Evolutionary conservation across 805 yeast genomes (phyloP).

Genomic region (Pichia ethanolica): DNA sequence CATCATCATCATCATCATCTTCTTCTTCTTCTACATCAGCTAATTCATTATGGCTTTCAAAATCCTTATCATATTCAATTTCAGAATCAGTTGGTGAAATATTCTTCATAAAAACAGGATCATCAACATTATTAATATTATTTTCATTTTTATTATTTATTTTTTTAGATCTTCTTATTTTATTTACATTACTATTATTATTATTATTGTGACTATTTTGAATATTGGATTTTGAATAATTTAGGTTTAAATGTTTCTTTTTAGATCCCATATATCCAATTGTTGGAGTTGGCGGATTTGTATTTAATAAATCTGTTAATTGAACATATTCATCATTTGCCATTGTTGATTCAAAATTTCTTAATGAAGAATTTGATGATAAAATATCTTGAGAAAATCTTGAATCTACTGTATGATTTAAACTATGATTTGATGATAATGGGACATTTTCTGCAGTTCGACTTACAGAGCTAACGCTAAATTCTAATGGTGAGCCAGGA

Average conservation of each 20-base stretch:
- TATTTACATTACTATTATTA: background rate
- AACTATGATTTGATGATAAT: background rate
- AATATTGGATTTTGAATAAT: background rate
- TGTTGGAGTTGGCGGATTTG: slow-evolving; percentile 30
- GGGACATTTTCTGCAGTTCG: background rate
- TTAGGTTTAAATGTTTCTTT: background rate
- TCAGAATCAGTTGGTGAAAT: background rate
- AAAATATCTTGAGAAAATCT: slow-evolving; percentile 2
- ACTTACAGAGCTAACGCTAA: slow-evolving; percentile 8
- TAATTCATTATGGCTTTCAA: background rate
- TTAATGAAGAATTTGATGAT: slow-evolving; percentile 14
- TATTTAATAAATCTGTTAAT: slow-evolving; percentile 31
- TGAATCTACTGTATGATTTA: background rate
- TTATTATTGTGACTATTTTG: too few relatives aligned
- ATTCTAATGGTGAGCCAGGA: slow-evolving; percentile 11
- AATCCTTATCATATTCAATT: background rate
- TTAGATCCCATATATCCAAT: slow-evolving; percentile 14
- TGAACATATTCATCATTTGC: slow-evolving; percentile 31
- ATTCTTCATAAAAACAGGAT: background rate
- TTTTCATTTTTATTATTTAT: background rate
- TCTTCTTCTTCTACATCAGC: background rate
- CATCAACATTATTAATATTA: too few relatives aligned
- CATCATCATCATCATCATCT: slow-evolving; percentile 16
- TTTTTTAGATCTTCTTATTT: background rate
- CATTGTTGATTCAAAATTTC: slow-evolving; percentile 26